Evolutionary conservation across 2,329 filamentous ascomycete genomes (phyloP).

Genomic region (Aspergillus carbonarius): DNA sequence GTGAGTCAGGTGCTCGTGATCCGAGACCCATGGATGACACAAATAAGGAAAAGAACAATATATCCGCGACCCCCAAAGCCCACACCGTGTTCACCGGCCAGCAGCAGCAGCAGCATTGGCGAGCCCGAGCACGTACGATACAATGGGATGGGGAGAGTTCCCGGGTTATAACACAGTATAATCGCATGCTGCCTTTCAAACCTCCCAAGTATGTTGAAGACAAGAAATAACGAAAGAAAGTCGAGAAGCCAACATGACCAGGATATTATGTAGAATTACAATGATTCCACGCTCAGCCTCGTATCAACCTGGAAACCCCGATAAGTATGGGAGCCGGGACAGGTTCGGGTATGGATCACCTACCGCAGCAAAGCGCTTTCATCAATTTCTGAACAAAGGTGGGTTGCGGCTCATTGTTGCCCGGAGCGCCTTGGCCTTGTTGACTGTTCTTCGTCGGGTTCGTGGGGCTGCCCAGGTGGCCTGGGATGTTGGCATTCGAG

Average conservation of each 20-base stretch:
- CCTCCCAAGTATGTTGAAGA: constrained; percentile 14
- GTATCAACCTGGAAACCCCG: constrained; percentile 37
- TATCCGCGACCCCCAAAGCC: constrained; percentile 13
- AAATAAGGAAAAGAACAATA: constrained; percentile 18
- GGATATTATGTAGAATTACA: constrained; percentile 25
- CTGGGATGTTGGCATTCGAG: constrained; percentile 81
- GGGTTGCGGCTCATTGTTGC: constrained; percentile 67
- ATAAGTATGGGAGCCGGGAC: constrained; percentile 21
- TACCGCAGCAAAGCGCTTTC: constrained; percentile 88
- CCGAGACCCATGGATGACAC: constrained; percentile 10
- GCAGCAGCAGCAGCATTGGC: constrained; percentile 12
- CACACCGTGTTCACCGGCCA: constrained; percentile 20
- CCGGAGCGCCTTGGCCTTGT: constrained; percentile 56
- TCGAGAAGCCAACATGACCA: constrained; percentile 20
- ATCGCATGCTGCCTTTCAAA: constrained; percentile 19
- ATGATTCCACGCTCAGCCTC: constrained; percentile 15
- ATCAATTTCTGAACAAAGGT: constrained; percentile 88
- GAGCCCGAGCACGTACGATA: constrained; percentile 17
- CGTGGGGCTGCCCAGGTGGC: constrained; percentile 56
- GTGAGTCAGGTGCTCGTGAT: constrained; percentile 9
- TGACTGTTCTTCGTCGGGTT: constrained; percentile 62
- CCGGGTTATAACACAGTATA: constrained; percentile 19
- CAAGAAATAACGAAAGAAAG: constrained; percentile 21
- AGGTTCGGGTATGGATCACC: constrained; percentile 29
- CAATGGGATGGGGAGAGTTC: constrained; percentile 13